Base-by-base conservation (phyloP, 1,284 basidiomycete genomes). In the Irpex sp. region DNA sequence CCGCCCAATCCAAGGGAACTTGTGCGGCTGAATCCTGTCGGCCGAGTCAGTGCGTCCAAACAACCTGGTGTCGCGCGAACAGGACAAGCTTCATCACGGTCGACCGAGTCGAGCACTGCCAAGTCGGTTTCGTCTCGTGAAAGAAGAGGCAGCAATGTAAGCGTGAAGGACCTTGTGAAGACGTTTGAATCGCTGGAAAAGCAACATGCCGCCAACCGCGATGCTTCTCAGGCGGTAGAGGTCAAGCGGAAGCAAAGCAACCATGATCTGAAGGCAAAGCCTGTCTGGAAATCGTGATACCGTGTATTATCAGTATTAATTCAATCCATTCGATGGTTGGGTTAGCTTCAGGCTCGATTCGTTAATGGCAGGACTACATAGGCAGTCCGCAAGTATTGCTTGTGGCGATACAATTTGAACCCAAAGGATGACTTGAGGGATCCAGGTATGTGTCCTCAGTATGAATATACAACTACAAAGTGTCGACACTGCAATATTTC, bases 151-250 rank as follows among this genome's bases (percentile, higher is more conserved):
- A 89, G 88, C 67, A 82, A 81, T 11, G 79, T 81, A 60, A 90
- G 88, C 68, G 89, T 92, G 59, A 88, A 81, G 73, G 89, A 91
- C 59, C 72, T 92, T 61, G 83, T 91, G 57, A 79, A 75, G 70
- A 81, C 78, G 48, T 92, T 85, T 69, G 88, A 92, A 75, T 77
- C 80, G 58, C 71, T 84, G 72, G 77, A 81, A 47, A 68, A 72
- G 66, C 65, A 61, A 47, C 68, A 71, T 38, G 68, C 65, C 60
- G 63, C 66, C 51, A 72, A 74, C 59, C 59, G 62, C 26, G 64
- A 63, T 31, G 64, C 69, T 9, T 9, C 9, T 11, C 17, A 21
- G 34, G 54, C 26, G n/a, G 9, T 56, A 34, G 31, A 56, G 26
- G n/a, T 36, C 8, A 56, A 56, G 54, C 49, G 49, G 17, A 21